Evolutionary conservation across 495 filamentous ascomycete genomes (phyloP).

Genomic region (Penicillium tannophilum): DNA sequence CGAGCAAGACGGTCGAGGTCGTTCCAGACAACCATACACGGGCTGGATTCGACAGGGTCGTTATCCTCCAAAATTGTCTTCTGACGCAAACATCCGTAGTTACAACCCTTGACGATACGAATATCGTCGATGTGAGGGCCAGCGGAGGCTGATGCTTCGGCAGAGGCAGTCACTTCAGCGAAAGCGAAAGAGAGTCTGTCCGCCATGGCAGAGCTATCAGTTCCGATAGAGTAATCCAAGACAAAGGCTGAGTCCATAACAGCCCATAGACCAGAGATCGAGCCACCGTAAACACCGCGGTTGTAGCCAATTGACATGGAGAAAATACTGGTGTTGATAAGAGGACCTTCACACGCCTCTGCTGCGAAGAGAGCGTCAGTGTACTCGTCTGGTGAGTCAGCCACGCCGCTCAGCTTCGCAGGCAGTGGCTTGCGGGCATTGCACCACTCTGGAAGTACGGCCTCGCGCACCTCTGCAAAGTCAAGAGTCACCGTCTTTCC

Average conservation of each 20-base stretch:
- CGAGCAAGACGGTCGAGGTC: slow-evolving; percentile 17
- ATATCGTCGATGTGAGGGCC: slow-evolving; percentile 16
- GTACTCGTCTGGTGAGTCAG: slow-evolving; percentile 10
- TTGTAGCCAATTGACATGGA: slow-evolving; percentile 15
- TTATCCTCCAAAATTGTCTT: slow-evolving; percentile 16
- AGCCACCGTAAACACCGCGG: slow-evolving; percentile 14
- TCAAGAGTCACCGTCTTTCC: slow-evolving; percentile 4
- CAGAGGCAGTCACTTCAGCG: slow-evolving; percentile 16
- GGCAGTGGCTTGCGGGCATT: slow-evolving; percentile 12
- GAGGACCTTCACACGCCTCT: slow-evolving; percentile 10
- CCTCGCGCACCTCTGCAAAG: slow-evolving; percentile 16
- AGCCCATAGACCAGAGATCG: slow-evolving; percentile 16
- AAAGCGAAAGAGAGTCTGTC: slow-evolving; percentile 17
- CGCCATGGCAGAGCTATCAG: slow-evolving; percentile 13
- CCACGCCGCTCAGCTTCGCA: slow-evolving; percentile 17
- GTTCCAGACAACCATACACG: slow-evolving; percentile 16
- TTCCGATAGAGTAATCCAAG: slow-evolving; percentile 14
- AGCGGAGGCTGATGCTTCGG: slow-evolving; percentile 15
- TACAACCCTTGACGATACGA: slow-evolving; percentile 15
- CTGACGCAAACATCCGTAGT: slow-evolving; percentile 15
- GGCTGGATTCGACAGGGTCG: slow-evolving; percentile 15
- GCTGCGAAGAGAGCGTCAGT: slow-evolving; percentile 6
- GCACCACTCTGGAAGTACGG: slow-evolving; percentile 2
- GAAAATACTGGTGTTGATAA: slow-evolving; percentile 14
- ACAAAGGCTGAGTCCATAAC: slow-evolving; percentile 18